Conservation (phyloP, 805 yeast species). For the Candida peoriensis region DNA sequence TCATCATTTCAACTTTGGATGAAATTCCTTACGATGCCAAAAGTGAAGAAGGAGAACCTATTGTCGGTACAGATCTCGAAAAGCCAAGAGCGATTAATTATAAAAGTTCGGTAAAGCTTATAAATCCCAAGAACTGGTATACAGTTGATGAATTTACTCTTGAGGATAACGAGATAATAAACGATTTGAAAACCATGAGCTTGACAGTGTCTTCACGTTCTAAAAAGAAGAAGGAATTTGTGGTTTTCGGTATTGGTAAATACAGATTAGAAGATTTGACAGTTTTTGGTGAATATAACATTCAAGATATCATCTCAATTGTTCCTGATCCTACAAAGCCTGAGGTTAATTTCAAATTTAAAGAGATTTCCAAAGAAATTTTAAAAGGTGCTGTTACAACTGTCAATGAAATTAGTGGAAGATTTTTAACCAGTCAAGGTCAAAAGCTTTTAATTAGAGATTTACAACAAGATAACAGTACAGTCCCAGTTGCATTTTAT, state of each 20-base stretch:
- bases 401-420: constrained; percentile 74
- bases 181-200: constrained; percentile 29
- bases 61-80: constrained; percentile 49
- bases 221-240: constrained; percentile 50
- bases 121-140: constrained; percentile 71
- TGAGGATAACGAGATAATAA: constrained; percentile 58
- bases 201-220: constrained; percentile 34
- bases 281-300: constrained; percentile 70
- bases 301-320: constrained; percentile 72
- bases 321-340: constrained; percentile 89
- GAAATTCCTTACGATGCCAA: constrained; percentile 57
- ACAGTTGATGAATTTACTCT: constrained; percentile 66
- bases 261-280: constrained; percentile 76
- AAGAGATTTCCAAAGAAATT: constrained; percentile 64
- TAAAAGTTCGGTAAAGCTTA: constrained; percentile 55
- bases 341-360: constrained; percentile 74
- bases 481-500: constrained; percentile 89
- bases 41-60: constrained; percentile 68
- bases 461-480: constrained; percentile 76
- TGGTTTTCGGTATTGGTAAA: constrained; percentile 76
- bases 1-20: constrained; percentile 54
- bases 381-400: constrained; percentile 82
- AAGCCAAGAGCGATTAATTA: constrained; percentile 52
- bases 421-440: constrained; percentile 82
- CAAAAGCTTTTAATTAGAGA: constrained; percentile 75